Evolutionary conservation across 768 basidiomycete genomes (phyloP).

Genomic region (Pisolithus sp.): DNA sequence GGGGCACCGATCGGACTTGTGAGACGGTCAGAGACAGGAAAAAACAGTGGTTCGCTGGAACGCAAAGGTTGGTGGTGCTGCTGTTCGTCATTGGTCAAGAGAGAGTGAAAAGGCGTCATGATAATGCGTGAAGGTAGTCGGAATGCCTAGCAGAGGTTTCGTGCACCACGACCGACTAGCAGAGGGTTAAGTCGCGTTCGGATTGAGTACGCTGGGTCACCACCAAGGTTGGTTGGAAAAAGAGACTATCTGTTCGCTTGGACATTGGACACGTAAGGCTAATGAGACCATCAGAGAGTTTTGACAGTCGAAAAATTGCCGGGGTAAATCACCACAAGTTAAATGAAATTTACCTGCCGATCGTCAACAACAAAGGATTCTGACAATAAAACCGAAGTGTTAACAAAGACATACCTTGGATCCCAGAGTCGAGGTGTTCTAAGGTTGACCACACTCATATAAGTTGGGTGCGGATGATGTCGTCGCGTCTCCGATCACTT

Average conservation of each 20-base stretch:
- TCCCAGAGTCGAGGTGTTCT: too few relatives aligned
- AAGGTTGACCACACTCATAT: too few relatives aligned
- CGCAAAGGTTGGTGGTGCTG: slow-evolving; percentile 10
- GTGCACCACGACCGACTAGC: neutral
- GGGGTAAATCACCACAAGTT: neutral
- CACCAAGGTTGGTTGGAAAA: too few relatives aligned
- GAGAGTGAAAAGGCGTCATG: slow-evolving; percentile 56
- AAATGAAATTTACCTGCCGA: neutral
- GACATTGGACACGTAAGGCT: neutral
- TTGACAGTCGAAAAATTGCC: slow-evolving; percentile 2
- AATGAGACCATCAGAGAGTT: neutral
- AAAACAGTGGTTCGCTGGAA: slow-evolving; percentile 18
- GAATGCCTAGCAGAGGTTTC: slow-evolving; percentile 2
- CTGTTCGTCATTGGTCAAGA: slow-evolving; percentile 35
- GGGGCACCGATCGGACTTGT: slow-evolving; percentile 11
- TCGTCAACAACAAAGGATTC: too few relatives aligned
- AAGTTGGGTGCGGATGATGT: too few relatives aligned
- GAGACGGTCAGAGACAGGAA: slow-evolving; percentile 8
- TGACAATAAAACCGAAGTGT: too few relatives aligned
- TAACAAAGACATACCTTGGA: too few relatives aligned
- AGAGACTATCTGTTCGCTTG: too few relatives aligned
- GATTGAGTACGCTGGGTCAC: too few relatives aligned
- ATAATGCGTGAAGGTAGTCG: slow-evolving; percentile 9
- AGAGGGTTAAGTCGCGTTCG: neutral
- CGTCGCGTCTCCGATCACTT: too few relatives aligned